Conservation (phyloP, 1,284 basidiomycete genomes). For the Boletus subluridellus region DNA sequence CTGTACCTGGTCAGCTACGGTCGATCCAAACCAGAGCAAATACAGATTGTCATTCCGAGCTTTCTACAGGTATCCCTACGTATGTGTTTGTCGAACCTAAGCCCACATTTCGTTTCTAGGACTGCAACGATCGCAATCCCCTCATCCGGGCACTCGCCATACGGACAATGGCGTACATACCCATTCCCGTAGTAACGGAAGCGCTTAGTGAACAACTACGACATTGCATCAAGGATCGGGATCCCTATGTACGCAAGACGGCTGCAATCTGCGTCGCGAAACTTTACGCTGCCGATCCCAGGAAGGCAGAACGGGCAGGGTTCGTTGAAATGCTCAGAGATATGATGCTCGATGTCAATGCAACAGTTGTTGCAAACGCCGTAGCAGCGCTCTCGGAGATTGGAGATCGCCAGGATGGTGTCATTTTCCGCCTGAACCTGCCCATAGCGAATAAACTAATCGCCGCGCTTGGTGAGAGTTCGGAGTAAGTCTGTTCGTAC, state of each 20-base stretch:
- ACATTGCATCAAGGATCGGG: conserved; percentile 84
- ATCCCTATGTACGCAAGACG: conserved; percentile 95
- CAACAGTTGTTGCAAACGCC: conserved; percentile 92
- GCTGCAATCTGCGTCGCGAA: conserved; percentile 93
- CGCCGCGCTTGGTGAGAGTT: conserved; percentile 82
- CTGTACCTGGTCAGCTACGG: conserved; percentile 92
- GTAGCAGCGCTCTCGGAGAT: conserved; percentile 93
- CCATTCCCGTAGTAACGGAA: conserved; percentile 76
- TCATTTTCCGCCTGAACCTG: conserved; percentile 82
- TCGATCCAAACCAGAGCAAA: conserved; percentile 81
- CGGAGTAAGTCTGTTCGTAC: conserved; percentile 62
- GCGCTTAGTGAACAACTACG: conserved; percentile 81
- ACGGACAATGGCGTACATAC: conserved; percentile 95
- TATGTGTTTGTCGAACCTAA: neutral
- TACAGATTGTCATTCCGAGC: conserved; percentile 83
- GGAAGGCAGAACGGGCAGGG: conserved; percentile 78
- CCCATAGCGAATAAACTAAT: conserved; percentile 82
- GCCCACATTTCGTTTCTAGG: conserved; percentile 45
- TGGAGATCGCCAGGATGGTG: conserved; percentile 84
- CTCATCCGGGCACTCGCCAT: conserved; percentile 90
- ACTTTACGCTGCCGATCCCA: conserved; percentile 81
- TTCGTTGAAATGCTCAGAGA: conserved; percentile 86
- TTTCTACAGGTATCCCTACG: conserved; percentile 69
- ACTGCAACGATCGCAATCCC: conserved; percentile 89
- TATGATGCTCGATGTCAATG: conserved; percentile 88